These are phyloP conservation scores for Paecilomyces variotii DNA, from an alignment of 2,329 filamentous ascomycete genomes.

Conservation along the genomic window DNA sequence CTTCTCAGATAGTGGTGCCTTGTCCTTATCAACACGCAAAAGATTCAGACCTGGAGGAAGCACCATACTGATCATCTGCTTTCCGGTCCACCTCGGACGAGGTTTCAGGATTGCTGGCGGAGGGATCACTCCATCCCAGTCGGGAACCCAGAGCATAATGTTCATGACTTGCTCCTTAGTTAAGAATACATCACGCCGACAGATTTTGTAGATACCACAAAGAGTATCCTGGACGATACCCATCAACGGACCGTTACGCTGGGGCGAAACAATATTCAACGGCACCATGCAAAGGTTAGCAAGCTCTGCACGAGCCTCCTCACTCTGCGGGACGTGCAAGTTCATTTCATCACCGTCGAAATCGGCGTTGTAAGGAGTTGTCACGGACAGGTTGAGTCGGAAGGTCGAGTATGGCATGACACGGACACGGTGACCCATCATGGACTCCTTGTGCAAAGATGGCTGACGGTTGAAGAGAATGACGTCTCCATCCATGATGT, in stretches of 20 bases:
- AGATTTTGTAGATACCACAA: slow-evolving; percentile 95
- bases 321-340: slow-evolving; percentile 94
- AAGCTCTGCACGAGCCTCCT: slow-evolving; percentile 92
- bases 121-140: slow-evolving; percentile 94
- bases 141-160: slow-evolving; percentile 91
- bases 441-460: slow-evolving; percentile 98
- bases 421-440: slow-evolving; percentile 97
- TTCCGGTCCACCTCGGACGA: slow-evolving; percentile 89
- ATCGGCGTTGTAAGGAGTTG: slow-evolving; percentile 98
- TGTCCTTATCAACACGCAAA: slow-evolving; percentile 57
- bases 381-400: slow-evolving; percentile 92
- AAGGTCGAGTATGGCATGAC: slow-evolving; percentile 99
- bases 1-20: slow-evolving; percentile 45
- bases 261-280: slow-evolving; percentile 94
- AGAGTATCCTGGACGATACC: slow-evolving; percentile 98
- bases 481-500: slow-evolving; percentile 90
- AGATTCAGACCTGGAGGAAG: slow-evolving; percentile 80
- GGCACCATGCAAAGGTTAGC: slow-evolving; percentile 96
- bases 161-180: slow-evolving; percentile 92
- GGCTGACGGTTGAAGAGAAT: slow-evolving; percentile 99
- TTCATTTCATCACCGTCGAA: slow-evolving; percentile 99
- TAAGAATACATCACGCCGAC: slow-evolving; percentile 83
- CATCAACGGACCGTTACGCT: slow-evolving; percentile 95
- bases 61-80: slow-evolving; percentile 92
- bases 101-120: slow-evolving; percentile 92